Conservation (phyloP, 2,329 filamentous ascomycete species). For the Ophioceras dolichostomum region DNA sequence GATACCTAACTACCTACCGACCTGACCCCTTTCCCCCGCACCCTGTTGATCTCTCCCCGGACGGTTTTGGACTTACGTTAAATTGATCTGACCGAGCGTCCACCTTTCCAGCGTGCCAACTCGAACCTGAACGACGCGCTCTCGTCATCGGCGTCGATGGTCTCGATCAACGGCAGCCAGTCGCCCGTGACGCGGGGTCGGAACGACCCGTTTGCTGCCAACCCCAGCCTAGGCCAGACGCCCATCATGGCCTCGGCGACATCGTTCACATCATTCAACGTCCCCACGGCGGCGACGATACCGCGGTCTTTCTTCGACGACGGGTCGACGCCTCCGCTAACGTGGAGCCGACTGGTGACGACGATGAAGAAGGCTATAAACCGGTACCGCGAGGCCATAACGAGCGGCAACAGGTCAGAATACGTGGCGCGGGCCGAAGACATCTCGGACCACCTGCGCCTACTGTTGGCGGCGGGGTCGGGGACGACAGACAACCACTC, state of each 20-base stretch:
- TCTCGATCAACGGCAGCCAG: constrained; percentile 68
- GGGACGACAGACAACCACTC: constrained; percentile 98
- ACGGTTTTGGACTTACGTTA: constrained; percentile 6
- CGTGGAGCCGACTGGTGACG: constrained; percentile 80
- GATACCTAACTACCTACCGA: too few species aligned
- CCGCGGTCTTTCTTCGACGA: constrained; percentile 87
- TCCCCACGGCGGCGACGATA: constrained; percentile 47
- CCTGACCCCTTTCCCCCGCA: too few species aligned
- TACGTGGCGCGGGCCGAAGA: constrained; percentile 94
- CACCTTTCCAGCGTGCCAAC: constrained; percentile 56
- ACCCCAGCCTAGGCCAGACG: constrained; percentile 23
- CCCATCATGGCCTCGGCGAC: constrained; percentile 47
- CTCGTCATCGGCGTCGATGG: constrained; percentile 82
- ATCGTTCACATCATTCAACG: constrained; percentile 48
- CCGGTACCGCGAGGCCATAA: constrained; percentile 80
- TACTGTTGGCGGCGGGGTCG: constrained; percentile 89
- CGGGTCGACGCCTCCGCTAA: constrained; percentile 64
- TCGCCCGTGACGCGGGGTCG: constrained; percentile 47
- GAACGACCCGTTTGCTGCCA: constrained; percentile 40
- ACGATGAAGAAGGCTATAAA: constrained; percentile 91
- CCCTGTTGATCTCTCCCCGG: constrained; percentile 59
- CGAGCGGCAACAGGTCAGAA: constrained; percentile 69
- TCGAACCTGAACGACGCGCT: constrained; percentile 44
- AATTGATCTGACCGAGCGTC: not conserved
- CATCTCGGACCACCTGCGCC: constrained; percentile 88